Evolutionary conservation across 768 basidiomycete genomes (phyloP).

Genomic region (Mycena amicta): DNA sequence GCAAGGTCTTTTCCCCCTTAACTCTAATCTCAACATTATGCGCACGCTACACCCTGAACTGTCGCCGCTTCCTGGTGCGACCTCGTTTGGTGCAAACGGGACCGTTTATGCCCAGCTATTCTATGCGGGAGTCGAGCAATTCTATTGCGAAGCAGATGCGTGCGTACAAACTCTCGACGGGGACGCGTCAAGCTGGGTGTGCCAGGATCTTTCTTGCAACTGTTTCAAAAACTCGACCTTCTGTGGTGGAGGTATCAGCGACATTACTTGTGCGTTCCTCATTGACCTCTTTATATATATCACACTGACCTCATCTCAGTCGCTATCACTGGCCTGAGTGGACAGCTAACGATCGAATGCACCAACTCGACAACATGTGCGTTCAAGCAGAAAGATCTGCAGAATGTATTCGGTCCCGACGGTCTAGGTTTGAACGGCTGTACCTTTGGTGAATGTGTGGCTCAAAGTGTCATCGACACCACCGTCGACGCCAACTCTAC

Average conservation of each 20-base stretch:
- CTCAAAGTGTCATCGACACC: constrained; percentile 74
- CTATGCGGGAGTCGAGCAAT: constrained; percentile 85
- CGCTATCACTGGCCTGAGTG: constrained; percentile 67
- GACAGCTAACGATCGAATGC: constrained; percentile 72
- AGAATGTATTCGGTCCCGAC: constrained; percentile 66
- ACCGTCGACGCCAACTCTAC: constrained; percentile 39
- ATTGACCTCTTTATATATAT: constrained; percentile 1
- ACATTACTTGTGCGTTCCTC: constrained; percentile 7
- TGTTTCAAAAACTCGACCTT: constrained; percentile 74
- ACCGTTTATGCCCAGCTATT: constrained; percentile 70
- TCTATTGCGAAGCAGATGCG: constrained; percentile 74
- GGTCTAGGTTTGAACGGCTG: constrained; percentile 80
- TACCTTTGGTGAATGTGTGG: constrained; percentile 86
- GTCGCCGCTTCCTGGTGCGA: constrained; percentile 67
- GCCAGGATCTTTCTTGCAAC: constrained; percentile 71
- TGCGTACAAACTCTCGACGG: constrained; percentile 63
- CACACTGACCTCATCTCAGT: constrained; percentile 50
- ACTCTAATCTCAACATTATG: constrained; percentile 75
- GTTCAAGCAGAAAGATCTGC: constrained; percentile 75
- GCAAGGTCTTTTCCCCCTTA: constrained; percentile 71
- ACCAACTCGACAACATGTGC: constrained; percentile 61
- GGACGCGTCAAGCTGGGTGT: constrained; percentile 63
- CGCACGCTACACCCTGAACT: constrained; percentile 71
- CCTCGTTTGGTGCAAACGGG: constrained; percentile 56
- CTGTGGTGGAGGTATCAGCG: constrained; percentile 55